Evolutionary conservation across 129 eudicot species (phyloP), one percentile per base, ranked within the genome.

Genomic region (Pittosporum tobira): DNA sequence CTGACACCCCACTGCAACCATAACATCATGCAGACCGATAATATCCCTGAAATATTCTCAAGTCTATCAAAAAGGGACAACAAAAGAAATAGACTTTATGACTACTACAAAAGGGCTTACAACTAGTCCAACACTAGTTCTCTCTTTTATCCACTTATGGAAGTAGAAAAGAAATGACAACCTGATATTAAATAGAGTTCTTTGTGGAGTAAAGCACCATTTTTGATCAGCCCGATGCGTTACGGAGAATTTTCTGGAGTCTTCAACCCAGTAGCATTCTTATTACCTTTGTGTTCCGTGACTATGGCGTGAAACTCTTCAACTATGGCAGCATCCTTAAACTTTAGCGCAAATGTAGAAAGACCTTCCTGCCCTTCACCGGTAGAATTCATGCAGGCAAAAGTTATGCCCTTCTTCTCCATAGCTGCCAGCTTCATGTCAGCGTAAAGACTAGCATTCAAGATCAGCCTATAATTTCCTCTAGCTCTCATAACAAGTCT

Each of bases 401-500:
- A 91, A 3, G 98, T 86, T 65, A 91, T 61, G 25, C 98, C 98
- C 49, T 76, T 86, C 68, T 86, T 86, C 28, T 91, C 98, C 95
- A 91, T 91, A 25, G 73, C 79, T 3, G 96, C 65, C 45, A 91
- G 90, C 87, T 91, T 86, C 98, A 91, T 86, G 49, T 87, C 95
- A 0, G 98, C 67, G 40, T 72, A 91, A 27, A 91, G 74, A 46
- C 85, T 78, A 0, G 98, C 95, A 57, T 91, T 91, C 68, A 91
- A 47, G 42, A 86, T 86, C 74, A 91, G 48, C 54, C 97, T 72
- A 27, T 76, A 85, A 30, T 89, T 89, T 54, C 97, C 97, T 67
- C 73, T 73, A 0, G 98, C 83, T 56, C 98, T 68, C 98, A 91
- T 91, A 27, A 91, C 81, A 11, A 91, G 87, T 36, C 98, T 68